Conservation (phyloP, 805 yeast genomes). For the Suhomyces sp. region DNA sequence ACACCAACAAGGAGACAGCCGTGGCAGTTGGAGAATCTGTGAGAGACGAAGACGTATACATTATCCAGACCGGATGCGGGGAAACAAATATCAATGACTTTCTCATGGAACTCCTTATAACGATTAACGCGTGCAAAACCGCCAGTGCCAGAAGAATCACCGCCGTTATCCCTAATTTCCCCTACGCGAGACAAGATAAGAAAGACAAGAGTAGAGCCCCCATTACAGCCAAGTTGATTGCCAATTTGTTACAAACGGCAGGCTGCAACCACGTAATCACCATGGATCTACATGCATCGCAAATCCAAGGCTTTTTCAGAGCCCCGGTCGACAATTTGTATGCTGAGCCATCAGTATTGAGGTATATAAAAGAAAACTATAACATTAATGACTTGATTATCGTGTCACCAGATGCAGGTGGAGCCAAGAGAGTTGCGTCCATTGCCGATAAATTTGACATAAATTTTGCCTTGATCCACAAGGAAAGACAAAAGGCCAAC, state of each 20-base stretch:
- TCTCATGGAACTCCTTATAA: conserved; percentile 80
- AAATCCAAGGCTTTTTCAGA: conserved; percentile 93
- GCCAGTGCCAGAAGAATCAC: conserved; percentile 94
- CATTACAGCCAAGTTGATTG: conserved; percentile 90
- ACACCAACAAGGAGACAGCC: conserved; percentile 85
- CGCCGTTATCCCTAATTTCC: conserved; percentile 92
- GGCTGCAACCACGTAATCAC: conserved; percentile 96
- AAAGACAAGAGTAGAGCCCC: conserved; percentile 96
- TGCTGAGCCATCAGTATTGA: conserved; percentile 88
- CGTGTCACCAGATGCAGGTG: conserved; percentile 98
- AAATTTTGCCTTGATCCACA: conserved; percentile 93
- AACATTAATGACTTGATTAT: conserved; percentile 63
- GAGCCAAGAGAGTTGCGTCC: conserved; percentile 95
- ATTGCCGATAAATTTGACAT: conserved; percentile 89
- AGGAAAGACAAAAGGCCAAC: conserved; percentile 92
- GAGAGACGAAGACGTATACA: conserved; percentile 86
- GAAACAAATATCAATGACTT: conserved; percentile 72
- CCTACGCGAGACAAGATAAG: conserved; percentile 96
- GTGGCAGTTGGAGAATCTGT: conserved; percentile 82
- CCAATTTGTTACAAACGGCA: conserved; percentile 86
- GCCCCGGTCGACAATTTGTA: conserved; percentile 95
- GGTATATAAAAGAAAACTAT: conserved; percentile 70
- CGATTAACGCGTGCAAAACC: conserved; percentile 92
- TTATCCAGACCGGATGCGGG: conserved; percentile 83
- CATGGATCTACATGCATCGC: conserved; percentile 96